A percentile compares a stretch with the other conserved stretches of the same genome.
Conservation (phyloP, 2,329 filamentous ascomycete genomes). For the Scedosporium minutisporum region DNA sequence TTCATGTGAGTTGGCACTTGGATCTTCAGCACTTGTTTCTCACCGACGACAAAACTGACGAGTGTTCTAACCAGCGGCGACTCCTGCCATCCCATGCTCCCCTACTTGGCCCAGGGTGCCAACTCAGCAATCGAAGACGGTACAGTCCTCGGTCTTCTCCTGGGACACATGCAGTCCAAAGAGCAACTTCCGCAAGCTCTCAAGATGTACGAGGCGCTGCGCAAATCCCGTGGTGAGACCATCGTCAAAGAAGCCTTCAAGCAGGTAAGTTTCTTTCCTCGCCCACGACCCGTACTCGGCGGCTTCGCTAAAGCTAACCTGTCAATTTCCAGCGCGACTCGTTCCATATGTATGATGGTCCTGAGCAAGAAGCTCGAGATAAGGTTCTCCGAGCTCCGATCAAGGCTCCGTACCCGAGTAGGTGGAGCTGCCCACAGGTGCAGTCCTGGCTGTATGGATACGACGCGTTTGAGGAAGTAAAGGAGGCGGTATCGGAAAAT, state of each 20-base stretch:
- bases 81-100: constrained; percentile 35
- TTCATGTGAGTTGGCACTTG: constrained; percentile 27
- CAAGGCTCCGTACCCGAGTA: constrained; percentile 44
- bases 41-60: background rate
- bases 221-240: constrained; percentile 38
- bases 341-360: constrained; percentile 4
- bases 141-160: constrained; percentile 21
- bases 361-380: constrained; percentile 7
- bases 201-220: constrained; percentile 40
- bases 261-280: constrained; percentile 17
- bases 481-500: constrained; percentile 17
- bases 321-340: background rate
- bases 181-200: constrained; percentile 35
- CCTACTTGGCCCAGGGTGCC: constrained; percentile 37
- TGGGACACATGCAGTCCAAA: constrained; percentile 29
- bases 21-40: background rate
- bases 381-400: constrained; percentile 41
- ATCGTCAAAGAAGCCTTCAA: constrained; percentile 1
- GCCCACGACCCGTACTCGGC: background rate
- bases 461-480: constrained; percentile 47
- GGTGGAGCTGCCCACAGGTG: constrained; percentile 48
- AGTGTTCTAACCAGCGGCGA: constrained; percentile 30
- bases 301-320: no score
- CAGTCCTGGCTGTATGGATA: constrained; percentile 59
- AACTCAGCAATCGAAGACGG: constrained; percentile 32